These are phyloP conservation scores for Hymenoscyphus linearis DNA, from an alignment of 2,329 filamentous ascomycete species.

Conservation along the genomic window DNA sequence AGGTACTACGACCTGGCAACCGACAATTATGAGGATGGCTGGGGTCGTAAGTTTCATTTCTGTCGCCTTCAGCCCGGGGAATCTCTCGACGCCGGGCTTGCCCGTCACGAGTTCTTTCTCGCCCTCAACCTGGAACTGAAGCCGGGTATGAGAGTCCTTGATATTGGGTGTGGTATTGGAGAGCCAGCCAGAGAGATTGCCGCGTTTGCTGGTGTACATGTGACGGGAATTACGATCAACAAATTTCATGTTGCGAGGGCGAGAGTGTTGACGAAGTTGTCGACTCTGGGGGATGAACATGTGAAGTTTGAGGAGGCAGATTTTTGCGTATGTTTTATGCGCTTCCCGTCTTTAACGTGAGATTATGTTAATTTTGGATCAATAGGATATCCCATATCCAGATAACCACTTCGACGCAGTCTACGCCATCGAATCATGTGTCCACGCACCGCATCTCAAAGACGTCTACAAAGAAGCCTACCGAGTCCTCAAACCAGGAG, in stretches of 20 bases:
- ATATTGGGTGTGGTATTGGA: constrained; percentile 4
- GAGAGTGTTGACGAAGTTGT: neutral
- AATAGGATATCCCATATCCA: neutral
- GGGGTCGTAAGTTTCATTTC: constrained; percentile 8
- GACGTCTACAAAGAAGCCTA: constrained; percentile 1
- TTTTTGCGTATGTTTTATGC: neutral
- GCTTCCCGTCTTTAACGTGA: neutral
- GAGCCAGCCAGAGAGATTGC: constrained; percentile 2
- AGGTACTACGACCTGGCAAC: constrained; percentile 6
- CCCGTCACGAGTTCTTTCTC: constrained; percentile 4
- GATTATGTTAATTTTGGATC: neutral
- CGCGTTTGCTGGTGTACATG: neutral
- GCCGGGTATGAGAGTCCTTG: constrained; percentile 2
- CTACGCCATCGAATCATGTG: constrained; percentile 5
- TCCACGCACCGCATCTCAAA: constrained; percentile 1
- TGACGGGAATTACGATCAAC: constrained; percentile 4
- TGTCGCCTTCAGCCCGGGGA: constrained; percentile 1
- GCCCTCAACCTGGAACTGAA: constrained; percentile 1
- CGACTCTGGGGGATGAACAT: neutral
- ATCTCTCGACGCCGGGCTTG: constrained; percentile 3
- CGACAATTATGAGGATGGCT: constrained; percentile 5
- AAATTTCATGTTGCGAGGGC: neutral
- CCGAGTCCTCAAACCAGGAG: constrained; percentile 1
- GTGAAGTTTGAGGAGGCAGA: constrained; percentile 1
- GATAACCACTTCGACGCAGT: constrained; percentile 4